Evolutionary conservation across 176 grass and related monocot species (phyloP).

Genomic region (Aegilops bicornis): DNA sequence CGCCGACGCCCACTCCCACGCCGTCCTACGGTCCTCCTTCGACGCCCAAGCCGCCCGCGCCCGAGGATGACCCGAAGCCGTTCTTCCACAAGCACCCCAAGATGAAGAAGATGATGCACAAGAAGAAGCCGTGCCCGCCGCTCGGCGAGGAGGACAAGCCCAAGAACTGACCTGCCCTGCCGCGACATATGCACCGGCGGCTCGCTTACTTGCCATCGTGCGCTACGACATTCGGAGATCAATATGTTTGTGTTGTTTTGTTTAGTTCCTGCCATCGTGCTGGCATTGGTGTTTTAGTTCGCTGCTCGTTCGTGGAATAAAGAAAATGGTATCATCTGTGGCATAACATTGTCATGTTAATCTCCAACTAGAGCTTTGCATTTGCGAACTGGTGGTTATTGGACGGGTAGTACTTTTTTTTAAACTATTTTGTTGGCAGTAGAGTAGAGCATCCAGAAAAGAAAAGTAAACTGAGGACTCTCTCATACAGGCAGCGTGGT

Average conservation of each 20-base stretch:
- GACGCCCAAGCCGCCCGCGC: conserved; percentile 21
- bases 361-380: background rate
- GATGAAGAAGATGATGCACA: conserved; percentile 54
- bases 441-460: background rate
- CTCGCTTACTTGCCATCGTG: background rate
- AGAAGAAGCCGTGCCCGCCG: conserved; percentile 65
- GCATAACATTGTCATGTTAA: background rate
- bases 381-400: background rate
- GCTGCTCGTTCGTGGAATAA: conserved; percentile 39
- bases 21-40: conserved; percentile 30
- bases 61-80: conserved; percentile 38
- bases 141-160: conserved; percentile 31
- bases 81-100: conserved; percentile 54
- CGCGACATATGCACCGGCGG: background rate
- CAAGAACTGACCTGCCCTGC: conserved; percentile 12
- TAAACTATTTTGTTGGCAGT: background rate
- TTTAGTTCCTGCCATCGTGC: conserved; percentile 1
- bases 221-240: background rate
- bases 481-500: too few relatives aligned
- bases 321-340: background rate
- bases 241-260: conserved; percentile 18
- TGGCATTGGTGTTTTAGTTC: background rate
- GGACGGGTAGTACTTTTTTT: too few relatives aligned
- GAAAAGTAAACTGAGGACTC: background rate
- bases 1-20: conserved; percentile 20